Evolutionary conservation across 169 alveolate genomes (phyloP).

Genomic region (Eimeria tenella): DNA sequence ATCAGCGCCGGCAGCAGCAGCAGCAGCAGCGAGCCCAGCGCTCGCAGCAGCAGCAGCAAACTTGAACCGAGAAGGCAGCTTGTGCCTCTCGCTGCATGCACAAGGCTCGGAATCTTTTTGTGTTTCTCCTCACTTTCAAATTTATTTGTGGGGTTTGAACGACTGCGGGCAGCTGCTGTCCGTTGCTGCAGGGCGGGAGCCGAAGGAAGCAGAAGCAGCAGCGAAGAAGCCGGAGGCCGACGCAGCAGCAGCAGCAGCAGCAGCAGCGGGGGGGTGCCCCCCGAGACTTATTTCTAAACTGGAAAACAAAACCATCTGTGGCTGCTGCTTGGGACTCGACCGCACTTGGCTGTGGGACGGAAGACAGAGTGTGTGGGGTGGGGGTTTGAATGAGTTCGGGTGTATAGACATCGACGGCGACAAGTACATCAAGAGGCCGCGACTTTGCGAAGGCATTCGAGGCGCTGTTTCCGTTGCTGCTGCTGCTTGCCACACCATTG

Average conservation of each 20-base stretch:
- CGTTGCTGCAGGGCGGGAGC: neutral
- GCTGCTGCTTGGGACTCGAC: slow-evolving; percentile 16
- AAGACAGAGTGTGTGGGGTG: neutral
- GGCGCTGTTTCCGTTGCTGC: slow-evolving; percentile 18
- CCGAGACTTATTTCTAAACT: neutral
- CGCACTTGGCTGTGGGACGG: neutral
- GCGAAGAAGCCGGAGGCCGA: neutral
- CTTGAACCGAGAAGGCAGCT: too few relatives aligned
- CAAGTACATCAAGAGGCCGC: neutral
- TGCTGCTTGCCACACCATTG: slow-evolving; percentile 15
- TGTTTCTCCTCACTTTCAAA: neutral
- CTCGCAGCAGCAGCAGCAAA: neutral
- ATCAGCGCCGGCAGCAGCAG: too few relatives aligned
- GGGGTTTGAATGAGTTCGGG: neutral
- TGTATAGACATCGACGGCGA: neutral
- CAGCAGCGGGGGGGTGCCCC: neutral
- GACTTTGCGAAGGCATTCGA: slow-evolving; percentile 2
- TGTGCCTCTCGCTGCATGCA: neutral
- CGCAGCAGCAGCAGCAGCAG: neutral
- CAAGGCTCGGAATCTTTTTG: neutral
- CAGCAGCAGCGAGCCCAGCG: neutral
- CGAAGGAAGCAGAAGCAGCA: neutral
- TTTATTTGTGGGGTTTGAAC: slow-evolving; percentile 54
- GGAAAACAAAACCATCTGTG: slow-evolving; percentile 9
- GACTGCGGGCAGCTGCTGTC: slow-evolving; percentile 59